Conservation (phyloP, 805 yeast genomes). For the Metschnikowia hibisci region DNA sequence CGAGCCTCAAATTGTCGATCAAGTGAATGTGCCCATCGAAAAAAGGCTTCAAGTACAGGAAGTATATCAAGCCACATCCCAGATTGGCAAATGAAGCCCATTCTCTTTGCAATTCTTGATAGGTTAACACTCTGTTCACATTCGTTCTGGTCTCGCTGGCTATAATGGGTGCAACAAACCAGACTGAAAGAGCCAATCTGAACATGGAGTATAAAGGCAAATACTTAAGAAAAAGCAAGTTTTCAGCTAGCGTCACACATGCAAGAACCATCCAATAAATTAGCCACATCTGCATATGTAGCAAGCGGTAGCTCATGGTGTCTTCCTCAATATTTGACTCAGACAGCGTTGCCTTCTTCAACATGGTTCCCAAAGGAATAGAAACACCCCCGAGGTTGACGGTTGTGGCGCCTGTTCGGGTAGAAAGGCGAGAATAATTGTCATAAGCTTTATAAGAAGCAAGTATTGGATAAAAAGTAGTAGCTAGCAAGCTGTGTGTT, state of each 20-base stretch:
- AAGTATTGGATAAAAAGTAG: conserved; percentile 54
- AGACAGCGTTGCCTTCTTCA: conserved; percentile 25
- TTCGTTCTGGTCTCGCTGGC: conserved; percentile 34
- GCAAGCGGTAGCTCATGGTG: conserved; percentile 22
- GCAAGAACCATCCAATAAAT: conserved; percentile 65
- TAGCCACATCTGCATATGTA: conserved; percentile 38
- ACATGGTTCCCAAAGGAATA: conserved; percentile 36
- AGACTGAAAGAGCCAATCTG: conserved; percentile 53
- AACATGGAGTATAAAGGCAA: conserved; percentile 27
- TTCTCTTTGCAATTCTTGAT: conserved; percentile 20
- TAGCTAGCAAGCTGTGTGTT: conserved; percentile 22
- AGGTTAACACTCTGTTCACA: conserved; percentile 11
- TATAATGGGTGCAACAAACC: conserved; percentile 48
- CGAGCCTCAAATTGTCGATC: conserved; percentile 8
- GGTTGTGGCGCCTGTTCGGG: conserved; percentile 26
- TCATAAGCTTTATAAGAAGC: conserved; percentile 60
- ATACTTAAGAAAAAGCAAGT: conserved; percentile 41
- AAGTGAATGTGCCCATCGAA: conserved; percentile 22
- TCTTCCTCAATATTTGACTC: conserved; percentile 16
- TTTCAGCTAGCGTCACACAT: conserved; percentile 36
- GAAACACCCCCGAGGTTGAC: conserved; percentile 37
- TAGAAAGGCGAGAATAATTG: conserved; percentile 29
- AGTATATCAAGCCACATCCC: conserved; percentile 35
- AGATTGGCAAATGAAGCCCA: conserved; percentile 25
- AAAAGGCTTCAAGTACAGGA: conserved; percentile 25